These are phyloP conservation scores for Melaleuca quinquenervia DNA, from an alignment of 345 rosid species.

Conservation along the genomic window DNA sequence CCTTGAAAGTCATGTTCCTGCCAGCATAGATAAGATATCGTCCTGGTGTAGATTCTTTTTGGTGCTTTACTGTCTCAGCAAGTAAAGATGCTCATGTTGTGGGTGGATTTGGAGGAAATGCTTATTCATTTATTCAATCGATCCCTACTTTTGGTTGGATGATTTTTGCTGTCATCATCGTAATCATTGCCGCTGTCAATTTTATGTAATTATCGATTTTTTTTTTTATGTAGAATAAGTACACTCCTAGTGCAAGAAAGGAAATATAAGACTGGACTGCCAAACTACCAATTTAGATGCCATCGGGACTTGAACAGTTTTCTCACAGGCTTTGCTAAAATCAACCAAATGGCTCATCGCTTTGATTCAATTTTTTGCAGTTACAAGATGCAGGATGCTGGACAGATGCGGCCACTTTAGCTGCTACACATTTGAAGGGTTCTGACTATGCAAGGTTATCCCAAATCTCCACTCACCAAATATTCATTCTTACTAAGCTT, in stretches of 20 bases:
- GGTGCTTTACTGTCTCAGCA: background rate
- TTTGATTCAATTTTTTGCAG: slow-evolving; percentile 22
- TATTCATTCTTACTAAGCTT: background rate
- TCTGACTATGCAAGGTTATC: slow-evolving; percentile 85
- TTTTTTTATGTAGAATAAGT: background rate
- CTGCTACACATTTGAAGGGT: slow-evolving; percentile 91
- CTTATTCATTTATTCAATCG: background rate
- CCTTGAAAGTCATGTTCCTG: background rate
- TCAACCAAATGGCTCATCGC: background rate
- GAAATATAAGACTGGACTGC: background rate
- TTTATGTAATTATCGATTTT: background rate
- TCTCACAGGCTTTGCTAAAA: background rate
- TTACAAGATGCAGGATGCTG: slow-evolving; percentile 98
- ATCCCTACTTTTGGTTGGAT: background rate
- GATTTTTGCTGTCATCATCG: background rate
- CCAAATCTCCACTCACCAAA: background rate
- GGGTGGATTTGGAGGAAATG: background rate
- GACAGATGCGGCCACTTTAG: slow-evolving; percentile 99
- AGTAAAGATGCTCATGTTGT: background rate
- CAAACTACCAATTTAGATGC: background rate
- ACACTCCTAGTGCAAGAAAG: background rate
- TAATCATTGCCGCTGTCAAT: background rate
- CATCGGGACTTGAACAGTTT: background rate
- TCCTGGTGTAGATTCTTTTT: background rate
- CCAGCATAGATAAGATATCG: background rate